phyloP scores from a whole-genome alignment of 257 asterid species.

The Verbascum thapsus region DNA sequence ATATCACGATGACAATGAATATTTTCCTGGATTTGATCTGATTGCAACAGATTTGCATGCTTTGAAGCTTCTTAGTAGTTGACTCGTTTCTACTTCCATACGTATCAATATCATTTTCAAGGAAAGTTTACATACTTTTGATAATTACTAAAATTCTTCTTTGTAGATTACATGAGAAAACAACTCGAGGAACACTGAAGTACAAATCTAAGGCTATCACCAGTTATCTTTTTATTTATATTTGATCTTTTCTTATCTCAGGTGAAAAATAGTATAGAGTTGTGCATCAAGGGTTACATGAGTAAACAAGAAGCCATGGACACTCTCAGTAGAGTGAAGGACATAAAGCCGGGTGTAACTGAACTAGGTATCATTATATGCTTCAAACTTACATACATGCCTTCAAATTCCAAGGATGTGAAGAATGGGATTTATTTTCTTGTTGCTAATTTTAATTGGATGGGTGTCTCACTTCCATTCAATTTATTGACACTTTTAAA shows the following conservation, averaged over 20 bases:
- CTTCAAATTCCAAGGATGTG: too few species aligned
- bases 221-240: slow-evolving; percentile 6
- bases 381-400: slow-evolving; percentile 8
- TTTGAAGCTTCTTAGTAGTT: too few species aligned
- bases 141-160: too few species aligned
- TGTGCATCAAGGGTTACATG: slow-evolving; percentile 54
- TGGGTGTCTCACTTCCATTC: neutral
- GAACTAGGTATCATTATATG: slow-evolving; percentile 43
- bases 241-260: slow-evolving; percentile 33
- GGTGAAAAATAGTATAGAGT: slow-evolving; percentile 56
- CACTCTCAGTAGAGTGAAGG: slow-evolving; percentile 32
- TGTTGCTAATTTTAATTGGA: neutral
- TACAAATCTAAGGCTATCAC: neutral
- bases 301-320: slow-evolving; percentile 45
- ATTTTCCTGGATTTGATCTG: neutral
- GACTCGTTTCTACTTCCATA: too few species aligned
- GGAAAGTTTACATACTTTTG: too few species aligned
- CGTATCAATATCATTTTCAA: too few species aligned
- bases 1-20: neutral
- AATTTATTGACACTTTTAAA: neutral
- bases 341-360: slow-evolving; percentile 49
- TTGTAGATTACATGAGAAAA: too few species aligned
- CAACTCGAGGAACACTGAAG: too few species aligned
- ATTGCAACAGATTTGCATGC: too few species aligned
- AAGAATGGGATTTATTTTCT: too few species aligned